Evolutionary conservation across 1,139 yeast genomes (phyloP), one percentile per base, ranked within the genome.

Genomic region (Geotrichum macrosporum): DNA sequence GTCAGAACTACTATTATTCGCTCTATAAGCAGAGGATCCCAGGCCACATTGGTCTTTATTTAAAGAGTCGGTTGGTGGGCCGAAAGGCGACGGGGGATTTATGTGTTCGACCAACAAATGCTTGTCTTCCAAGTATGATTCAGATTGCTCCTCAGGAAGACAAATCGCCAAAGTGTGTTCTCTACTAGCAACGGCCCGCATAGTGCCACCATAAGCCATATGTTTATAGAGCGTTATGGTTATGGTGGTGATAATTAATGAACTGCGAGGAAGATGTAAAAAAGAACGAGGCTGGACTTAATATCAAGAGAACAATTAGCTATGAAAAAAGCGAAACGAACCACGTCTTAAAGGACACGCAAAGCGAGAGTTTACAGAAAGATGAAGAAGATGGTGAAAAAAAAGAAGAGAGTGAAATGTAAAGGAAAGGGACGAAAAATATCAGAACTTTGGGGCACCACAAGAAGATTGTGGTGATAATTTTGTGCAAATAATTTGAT

Each of bases 1-100:
- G 21, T 46, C 48, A 21, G 48, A 46, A 18, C 48, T 46, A 19
- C 36, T 46, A 27, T 46, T 46, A 18, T 16, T 10, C 16, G 42
- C 8, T 8, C 42, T 30, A 30, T 39, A 39, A 12, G 20, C 10
- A 20, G 35, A 16, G 5, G 35, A 39, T 13, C 29, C 42, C 13
- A 18, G 34, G 24, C 24, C 34, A 18, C 16, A 16, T 29, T 10
- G 34, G 12, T 12, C 21, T 9, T 36, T n/a, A 5, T 36, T 32
- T 4, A 20, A 10, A 3, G 29, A 16, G 3, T 35, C 20, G 5
- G 16, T 8, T 5, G 37, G 26, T 4, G 26, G 13, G 6, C 15
- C 5, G 3, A 27, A 18, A 9, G 38, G 38, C 5, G 38, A 35
- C n/a, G 18, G 29, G 10, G 38, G 24, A 22, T n/a, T n/a, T 10